Percentiles rank a stretch among this genome's conserved stretches.
These are phyloP conservation scores for Penicillium sp. DNA, from an alignment of 2,329 filamentous ascomycete species.

Conservation along the genomic window DNA sequence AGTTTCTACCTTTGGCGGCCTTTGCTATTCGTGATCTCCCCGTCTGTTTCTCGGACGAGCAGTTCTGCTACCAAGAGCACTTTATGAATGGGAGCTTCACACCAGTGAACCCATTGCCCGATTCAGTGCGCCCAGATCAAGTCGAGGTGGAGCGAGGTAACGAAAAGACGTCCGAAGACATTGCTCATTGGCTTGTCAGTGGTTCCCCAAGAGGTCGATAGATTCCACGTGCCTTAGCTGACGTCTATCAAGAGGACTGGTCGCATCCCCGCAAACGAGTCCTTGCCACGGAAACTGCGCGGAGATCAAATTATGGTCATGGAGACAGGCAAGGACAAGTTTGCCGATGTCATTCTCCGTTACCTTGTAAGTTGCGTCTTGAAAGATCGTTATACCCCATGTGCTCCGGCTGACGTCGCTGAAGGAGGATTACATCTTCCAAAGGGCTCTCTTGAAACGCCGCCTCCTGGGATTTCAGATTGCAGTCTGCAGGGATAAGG, in stretches of 20 bases:
- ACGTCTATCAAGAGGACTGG: too few species aligned
- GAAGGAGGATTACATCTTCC: neutral
- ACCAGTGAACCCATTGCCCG: neutral
- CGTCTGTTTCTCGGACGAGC: neutral
- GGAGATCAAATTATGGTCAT: neutral
- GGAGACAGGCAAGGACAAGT: neutral
- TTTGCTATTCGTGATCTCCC: constrained; percentile 5
- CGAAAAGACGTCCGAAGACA: neutral
- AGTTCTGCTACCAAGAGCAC: constrained; percentile 4
- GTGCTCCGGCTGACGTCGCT: neutral
- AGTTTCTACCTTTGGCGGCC: constrained; percentile 1
- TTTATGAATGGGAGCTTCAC: neutral
- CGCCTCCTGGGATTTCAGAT: neutral
- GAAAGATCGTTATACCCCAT: neutral
- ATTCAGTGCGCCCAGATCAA: neutral
- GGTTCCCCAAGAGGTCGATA: too few species aligned
- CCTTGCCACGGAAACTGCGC: neutral
- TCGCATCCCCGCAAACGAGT: neutral
- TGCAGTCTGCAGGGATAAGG: neutral
- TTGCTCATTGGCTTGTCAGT: too few species aligned
- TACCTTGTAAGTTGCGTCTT: neutral
- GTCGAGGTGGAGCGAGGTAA: constrained; percentile 24
- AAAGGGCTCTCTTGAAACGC: neutral
- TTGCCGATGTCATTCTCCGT: neutral
- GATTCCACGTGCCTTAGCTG: too few species aligned